Evolutionary conservation across 371 early-diverging fungal genomes (phyloP).

Genomic region (Mucor indicus): DNA sequence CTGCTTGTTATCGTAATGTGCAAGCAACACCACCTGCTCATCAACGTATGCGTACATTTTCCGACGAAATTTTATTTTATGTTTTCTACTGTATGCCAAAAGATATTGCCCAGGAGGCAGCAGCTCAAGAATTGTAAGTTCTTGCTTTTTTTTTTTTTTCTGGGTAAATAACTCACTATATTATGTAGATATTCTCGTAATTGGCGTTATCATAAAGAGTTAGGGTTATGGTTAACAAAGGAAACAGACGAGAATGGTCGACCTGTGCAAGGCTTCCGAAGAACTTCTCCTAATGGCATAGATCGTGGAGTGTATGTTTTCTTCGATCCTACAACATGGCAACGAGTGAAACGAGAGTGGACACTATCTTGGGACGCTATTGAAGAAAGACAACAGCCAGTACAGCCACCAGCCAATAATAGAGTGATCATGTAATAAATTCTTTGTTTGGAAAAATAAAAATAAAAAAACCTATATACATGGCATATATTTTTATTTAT

Average conservation of each 20-base stretch:
- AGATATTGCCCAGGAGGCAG: conserved; percentile 85
- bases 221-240: conserved; percentile 82
- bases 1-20: conserved; percentile 66
- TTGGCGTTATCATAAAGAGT: conserved; percentile 92
- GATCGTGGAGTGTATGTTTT: conserved; percentile 83
- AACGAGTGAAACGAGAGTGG: conserved; percentile 78
- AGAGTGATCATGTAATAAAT: conserved; percentile 17
- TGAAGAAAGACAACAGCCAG: conserved; percentile 67
- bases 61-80: conserved; percentile 94
- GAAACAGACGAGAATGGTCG: conserved; percentile 42
- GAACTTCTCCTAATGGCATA: conserved; percentile 45
- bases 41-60: conserved; percentile 63
- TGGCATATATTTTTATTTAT: background rate
- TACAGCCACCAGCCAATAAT: conserved; percentile 10
- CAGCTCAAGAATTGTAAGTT: conserved; percentile 85
- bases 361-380: conserved; percentile 77
- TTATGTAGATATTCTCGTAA: conserved; percentile 63
- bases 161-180: too few species aligned
- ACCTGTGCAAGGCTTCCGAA: conserved; percentile 30
- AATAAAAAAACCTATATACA: background rate
- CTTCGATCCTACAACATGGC: conserved; percentile 84
- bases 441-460: background rate
- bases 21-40: conserved; percentile 71
- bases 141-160: background rate
- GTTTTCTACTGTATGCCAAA: conserved; percentile 92